These are phyloP conservation scores for Scenedesmus sp. DNA, from an alignment of 163 green algal species.

Conservation along the genomic window DNA sequence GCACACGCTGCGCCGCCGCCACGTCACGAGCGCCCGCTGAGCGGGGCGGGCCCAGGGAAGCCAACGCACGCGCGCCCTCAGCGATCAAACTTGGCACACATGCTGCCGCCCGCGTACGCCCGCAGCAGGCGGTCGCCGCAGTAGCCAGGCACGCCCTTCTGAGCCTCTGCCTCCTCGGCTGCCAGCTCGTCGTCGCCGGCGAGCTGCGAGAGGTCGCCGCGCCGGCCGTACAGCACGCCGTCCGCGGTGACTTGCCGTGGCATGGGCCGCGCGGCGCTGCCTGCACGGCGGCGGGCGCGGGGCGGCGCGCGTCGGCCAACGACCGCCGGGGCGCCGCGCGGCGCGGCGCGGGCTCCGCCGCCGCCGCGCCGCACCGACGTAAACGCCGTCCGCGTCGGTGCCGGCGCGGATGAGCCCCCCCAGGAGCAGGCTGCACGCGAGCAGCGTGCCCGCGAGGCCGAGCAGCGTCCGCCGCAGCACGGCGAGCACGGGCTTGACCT, in stretches of 20 bases:
- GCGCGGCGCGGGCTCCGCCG: too few species aligned
- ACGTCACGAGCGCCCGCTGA: too few species aligned
- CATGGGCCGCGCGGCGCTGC: slow-evolving; percentile 11
- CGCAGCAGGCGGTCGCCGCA: slow-evolving; percentile 66
- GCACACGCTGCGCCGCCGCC: too few species aligned
- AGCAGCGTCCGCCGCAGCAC: slow-evolving; percentile 64
- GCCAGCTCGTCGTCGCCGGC: slow-evolving; percentile 74
- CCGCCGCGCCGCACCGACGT: slow-evolving; percentile 59
- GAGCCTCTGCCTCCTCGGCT: slow-evolving; percentile 72
- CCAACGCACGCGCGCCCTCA: too few species aligned
- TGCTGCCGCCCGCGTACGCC: slow-evolving; percentile 59
- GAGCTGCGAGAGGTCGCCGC: slow-evolving; percentile 65
- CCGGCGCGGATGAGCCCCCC: slow-evolving; percentile 58
- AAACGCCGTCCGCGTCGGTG: slow-evolving; percentile 65
- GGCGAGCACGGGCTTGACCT: slow-evolving; percentile 65
- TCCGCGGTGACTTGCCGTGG: slow-evolving; percentile 47
- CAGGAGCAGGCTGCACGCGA: slow-evolving; percentile 57
- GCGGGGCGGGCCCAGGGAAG: too few species aligned
- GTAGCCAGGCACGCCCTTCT: slow-evolving; percentile 65
- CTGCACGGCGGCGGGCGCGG: too few species aligned
- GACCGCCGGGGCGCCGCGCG: too few species aligned
- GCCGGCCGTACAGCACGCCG: slow-evolving; percentile 66
- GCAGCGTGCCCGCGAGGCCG: slow-evolving; percentile 50
- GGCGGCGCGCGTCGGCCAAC: too few species aligned
- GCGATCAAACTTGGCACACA: slow-evolving; percentile 44